A percentile compares a stretch with the other conserved stretches of the same genome.
These are phyloP conservation scores for Lathyrus tuberosus DNA, from an alignment of 306 rosid species.

Conservation along the genomic window DNA sequence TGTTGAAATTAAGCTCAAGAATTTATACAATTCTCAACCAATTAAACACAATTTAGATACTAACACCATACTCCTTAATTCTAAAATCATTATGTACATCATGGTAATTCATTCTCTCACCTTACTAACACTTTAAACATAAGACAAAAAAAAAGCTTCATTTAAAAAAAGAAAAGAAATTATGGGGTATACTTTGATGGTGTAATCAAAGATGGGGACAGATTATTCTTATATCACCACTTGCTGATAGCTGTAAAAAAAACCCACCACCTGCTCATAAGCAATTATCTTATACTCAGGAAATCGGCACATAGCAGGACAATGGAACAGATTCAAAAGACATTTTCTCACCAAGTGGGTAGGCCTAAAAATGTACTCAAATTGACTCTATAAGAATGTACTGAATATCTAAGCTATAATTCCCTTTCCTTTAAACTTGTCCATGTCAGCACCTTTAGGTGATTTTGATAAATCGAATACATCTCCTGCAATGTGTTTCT, in stretches of 20 bases:
- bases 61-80: constrained; percentile 40
- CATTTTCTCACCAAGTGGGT: constrained; percentile 29
- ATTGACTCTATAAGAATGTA: constrained; percentile 43
- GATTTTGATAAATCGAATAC: constrained; percentile 54
- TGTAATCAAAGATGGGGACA: constrained; percentile 33
- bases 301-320: constrained; percentile 36
- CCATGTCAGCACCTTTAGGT: constrained; percentile 37
- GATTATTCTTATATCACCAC: constrained; percentile 36
- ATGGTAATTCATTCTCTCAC: constrained; percentile 40
- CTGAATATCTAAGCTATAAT: constrained; percentile 44
- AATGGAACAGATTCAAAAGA: constrained; percentile 8
- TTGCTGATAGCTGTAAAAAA: constrained; percentile 31
- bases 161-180: constrained; percentile 22
- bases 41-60: constrained; percentile 40
- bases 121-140: constrained; percentile 50
- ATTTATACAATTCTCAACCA: constrained; percentile 24
- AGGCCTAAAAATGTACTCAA: constrained; percentile 30
- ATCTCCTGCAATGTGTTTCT: constrained; percentile 60
- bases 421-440: constrained; percentile 61
- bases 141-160: constrained; percentile 15
- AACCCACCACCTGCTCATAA: constrained; percentile 39
- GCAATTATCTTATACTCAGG: constrained; percentile 39
- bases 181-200: constrained; percentile 39
- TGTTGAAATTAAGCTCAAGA: not conserved
- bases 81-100: constrained; percentile 54